Conservation (phyloP, 208 protist species). For the Wallacemonas rigidus region DNA sequence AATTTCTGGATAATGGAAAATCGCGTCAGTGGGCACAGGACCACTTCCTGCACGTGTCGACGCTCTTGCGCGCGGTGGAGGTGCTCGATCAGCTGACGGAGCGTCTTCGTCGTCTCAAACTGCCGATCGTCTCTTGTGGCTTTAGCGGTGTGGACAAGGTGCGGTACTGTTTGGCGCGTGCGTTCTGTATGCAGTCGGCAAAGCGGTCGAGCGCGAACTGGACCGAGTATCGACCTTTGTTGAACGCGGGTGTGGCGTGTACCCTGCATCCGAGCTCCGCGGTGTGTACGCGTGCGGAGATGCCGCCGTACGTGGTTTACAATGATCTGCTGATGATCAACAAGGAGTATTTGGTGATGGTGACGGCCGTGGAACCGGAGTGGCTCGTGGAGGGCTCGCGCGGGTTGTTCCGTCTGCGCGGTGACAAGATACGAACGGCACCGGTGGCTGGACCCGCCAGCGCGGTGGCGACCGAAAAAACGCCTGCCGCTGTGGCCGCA, state of each 20-base stretch:
- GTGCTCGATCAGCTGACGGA: slow-evolving; percentile 97
- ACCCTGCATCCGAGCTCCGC: slow-evolving; percentile 97
- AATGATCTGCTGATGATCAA: slow-evolving; percentile 96
- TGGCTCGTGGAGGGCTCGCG: slow-evolving; percentile 95
- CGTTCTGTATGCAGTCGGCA: slow-evolving; percentile 97
- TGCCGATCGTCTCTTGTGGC: slow-evolving; percentile 58
- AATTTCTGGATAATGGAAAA: slow-evolving; percentile 93
- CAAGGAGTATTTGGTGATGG: slow-evolving; percentile 97
- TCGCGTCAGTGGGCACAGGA: slow-evolving; percentile 94
- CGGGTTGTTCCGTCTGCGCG: slow-evolving; percentile 64
- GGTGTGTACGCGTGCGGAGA: slow-evolving; percentile 95
- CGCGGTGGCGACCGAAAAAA: background rate
- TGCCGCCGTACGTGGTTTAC: slow-evolving; percentile 99
- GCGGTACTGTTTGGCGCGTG: slow-evolving; percentile 93
- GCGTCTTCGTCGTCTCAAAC: slow-evolving; percentile 88
- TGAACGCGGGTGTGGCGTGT: slow-evolving; percentile 94
- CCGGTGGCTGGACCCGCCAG: background rate
- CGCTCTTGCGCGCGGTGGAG: slow-evolving; percentile 90
- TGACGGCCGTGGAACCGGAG: slow-evolving; percentile 96
- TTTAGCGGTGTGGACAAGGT: slow-evolving; percentile 88
- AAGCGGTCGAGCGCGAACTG: slow-evolving; percentile 92
- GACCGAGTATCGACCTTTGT: slow-evolving; percentile 98
- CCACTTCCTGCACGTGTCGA: slow-evolving; percentile 97
- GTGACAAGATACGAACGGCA: background rate
- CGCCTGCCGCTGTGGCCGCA: no score